phyloP scores from a whole-genome alignment of 2,329 filamentous ascomycete species.

The Cladorrhinum sp. region DNA sequence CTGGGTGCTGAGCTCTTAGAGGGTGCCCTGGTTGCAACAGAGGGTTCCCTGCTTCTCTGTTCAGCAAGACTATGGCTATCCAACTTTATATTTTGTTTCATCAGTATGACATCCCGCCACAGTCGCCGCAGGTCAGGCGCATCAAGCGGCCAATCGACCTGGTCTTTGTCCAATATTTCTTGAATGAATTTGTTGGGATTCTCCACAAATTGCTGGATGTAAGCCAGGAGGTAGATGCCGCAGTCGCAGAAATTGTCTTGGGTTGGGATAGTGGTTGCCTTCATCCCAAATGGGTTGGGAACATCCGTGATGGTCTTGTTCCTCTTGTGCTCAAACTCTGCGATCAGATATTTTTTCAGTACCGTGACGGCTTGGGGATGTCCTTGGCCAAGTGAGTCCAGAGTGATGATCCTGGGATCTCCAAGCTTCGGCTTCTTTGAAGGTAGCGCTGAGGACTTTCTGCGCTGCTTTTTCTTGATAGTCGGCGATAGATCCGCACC shows the following conservation, averaged over 20 bases:
- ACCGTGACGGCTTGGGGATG: constrained; percentile 63
- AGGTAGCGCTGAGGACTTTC: constrained; percentile 29
- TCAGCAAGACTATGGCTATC: not conserved
- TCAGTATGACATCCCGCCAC: constrained; percentile 60
- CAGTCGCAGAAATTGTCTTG: constrained; percentile 89
- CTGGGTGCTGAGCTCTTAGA: not conserved
- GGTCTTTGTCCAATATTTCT: constrained; percentile 61
- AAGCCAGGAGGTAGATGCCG: constrained; percentile 80
- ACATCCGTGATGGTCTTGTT: constrained; percentile 37
- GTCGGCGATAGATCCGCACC: not conserved
- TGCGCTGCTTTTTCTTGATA: constrained; percentile 17
- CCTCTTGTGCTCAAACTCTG: constrained; percentile 67
- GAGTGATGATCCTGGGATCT: constrained; percentile 72
- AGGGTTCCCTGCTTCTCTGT: not conserved
- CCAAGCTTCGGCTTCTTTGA: constrained; percentile 44
- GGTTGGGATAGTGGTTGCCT: constrained; percentile 69
- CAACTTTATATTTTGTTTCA: not conserved
- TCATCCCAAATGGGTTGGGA: constrained; percentile 50
- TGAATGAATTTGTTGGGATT: constrained; percentile 68
- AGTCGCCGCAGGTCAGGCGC: constrained; percentile 58
- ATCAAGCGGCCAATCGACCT: constrained; percentile 51
- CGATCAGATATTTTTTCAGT: constrained; percentile 72
- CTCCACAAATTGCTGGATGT: constrained; percentile 76
- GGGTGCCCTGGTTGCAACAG: not conserved
- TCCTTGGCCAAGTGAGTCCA: constrained; percentile 74